Base-by-base conservation (phyloP, 2,329 filamentous ascomycete species). In the Berkeleyomyces basicola region DNA sequence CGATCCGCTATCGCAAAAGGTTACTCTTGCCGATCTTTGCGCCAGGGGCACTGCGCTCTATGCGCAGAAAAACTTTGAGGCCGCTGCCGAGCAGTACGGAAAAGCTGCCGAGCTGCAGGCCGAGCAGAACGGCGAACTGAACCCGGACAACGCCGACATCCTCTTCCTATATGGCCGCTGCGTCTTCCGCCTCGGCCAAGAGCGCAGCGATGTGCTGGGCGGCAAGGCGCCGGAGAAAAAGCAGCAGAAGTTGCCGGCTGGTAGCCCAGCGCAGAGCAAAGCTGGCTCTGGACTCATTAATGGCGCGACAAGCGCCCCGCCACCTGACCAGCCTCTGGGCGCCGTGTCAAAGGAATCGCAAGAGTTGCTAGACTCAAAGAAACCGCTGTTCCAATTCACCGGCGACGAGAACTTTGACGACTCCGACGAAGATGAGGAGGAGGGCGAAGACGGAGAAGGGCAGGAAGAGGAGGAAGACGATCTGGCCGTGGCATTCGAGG, bases 371-470 rank as follows among this genome's bases (percentile, higher is more conserved):
- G 70, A 72, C 57, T 66, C 68, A 3, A 87, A 86, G 72, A 92
- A 91, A 72, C 84, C 88, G 0, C 82, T 89, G 66, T 96, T 99
- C 73, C 88, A 95, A 68, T 95, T 99, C 71, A 87, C 84, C 3
- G 93, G 93, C 63, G 92, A 97, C 71, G 92, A 96, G 73, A 92
- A 96, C 71, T 96, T 90, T 76, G 88, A 89, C 61, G 85, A 88
- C 62, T 88, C 86, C 0, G 90, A 93, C 58, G 87, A 86, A 6
- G 86, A 89, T 58, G 84, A 83, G 59, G 82, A 55, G 2, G 77
- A 74, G 7, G 72, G 72, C 73, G 73, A 76, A 23, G 81, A 82
- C 14, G 83, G 85, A 59, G 10, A 3, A 7, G 46, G 46, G 2
- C 82, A 84, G 1, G 80, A 84, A 0, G 87, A 90, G 2, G 82